phyloP scores from a whole-genome alignment of 768 basidiomycete species.

The Russula compacta region DNA sequence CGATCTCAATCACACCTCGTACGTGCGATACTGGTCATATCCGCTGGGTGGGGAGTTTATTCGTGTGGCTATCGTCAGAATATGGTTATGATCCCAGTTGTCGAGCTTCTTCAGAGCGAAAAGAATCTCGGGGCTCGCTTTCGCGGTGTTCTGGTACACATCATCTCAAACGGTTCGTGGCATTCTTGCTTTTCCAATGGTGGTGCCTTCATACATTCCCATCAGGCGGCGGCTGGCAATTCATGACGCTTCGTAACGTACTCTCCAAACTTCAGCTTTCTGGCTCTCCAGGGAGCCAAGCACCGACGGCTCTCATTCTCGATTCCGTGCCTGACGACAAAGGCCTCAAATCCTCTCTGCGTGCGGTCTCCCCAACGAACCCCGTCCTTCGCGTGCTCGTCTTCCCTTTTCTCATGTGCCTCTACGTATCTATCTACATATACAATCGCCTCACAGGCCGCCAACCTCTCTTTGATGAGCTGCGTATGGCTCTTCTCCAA shows the following conservation, averaged over 20 bases:
- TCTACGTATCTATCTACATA: slow-evolving; percentile 17
- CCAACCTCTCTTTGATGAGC: slow-evolving; percentile 11
- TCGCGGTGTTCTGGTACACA: slow-evolving; percentile 17
- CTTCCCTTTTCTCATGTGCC: slow-evolving; percentile 13
- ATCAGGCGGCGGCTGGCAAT: slow-evolving; percentile 20
- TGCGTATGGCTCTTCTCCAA: slow-evolving; percentile 14
- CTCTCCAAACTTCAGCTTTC: slow-evolving; percentile 6
- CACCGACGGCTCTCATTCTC: slow-evolving; percentile 18
- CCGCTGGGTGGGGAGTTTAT: background rate
- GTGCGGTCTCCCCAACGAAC: slow-evolving; percentile 12
- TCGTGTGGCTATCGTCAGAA: slow-evolving; percentile 5
- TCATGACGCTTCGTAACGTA: slow-evolving; percentile 19
- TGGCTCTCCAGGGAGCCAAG: background rate
- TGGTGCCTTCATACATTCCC: background rate
- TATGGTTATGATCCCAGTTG: slow-evolving; percentile 14
- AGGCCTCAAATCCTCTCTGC: slow-evolving; percentile 17
- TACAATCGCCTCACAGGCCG: slow-evolving; percentile 10
- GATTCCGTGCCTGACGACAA: slow-evolving; percentile 20
- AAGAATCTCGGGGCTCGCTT: slow-evolving; percentile 2
- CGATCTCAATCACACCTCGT: slow-evolving; percentile 8
- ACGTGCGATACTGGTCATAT: background rate
- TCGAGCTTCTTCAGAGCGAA: slow-evolving; percentile 12
- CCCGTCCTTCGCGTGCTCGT: slow-evolving; percentile 8
- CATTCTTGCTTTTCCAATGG: background rate
- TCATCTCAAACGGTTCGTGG: slow-evolving; percentile 20